Conservation (phyloP, 2,329 filamentous ascomycete species). For the Alternaria rosae region DNA sequence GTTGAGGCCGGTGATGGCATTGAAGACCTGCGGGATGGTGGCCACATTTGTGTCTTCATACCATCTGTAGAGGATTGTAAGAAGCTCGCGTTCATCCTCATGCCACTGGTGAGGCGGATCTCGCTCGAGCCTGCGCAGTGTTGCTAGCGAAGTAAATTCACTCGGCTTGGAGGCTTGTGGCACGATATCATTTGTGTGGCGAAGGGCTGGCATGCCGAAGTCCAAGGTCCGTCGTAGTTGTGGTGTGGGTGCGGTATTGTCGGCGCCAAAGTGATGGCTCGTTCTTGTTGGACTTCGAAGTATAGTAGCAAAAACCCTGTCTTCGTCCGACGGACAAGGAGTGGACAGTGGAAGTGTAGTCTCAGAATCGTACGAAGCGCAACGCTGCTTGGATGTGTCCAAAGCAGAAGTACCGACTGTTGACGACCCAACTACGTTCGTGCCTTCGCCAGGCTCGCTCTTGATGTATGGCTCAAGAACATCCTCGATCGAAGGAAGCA, state of each 20-base stretch:
- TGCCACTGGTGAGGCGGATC: conserved; percentile 5
- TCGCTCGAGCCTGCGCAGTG: not conserved
- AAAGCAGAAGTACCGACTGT: not conserved
- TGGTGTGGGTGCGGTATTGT: not conserved
- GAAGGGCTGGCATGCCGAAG: not conserved
- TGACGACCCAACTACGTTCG: not conserved
- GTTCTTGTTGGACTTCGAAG: not conserved
- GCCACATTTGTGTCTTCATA: not conserved
- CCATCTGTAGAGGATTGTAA: conserved; percentile 17
- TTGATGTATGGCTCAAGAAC: not conserved
- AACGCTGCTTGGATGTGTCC: not conserved
- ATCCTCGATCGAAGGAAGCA: not conserved
- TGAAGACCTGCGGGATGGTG: conserved; percentile 15
- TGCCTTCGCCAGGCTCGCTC: not conserved
- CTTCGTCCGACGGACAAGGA: not conserved
- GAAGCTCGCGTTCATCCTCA: conserved; percentile 9
- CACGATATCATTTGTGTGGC: not conserved
- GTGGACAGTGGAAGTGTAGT: not conserved
- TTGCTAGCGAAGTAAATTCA: not conserved
- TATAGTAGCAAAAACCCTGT: fast-evolving
- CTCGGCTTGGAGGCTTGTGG: not conserved
- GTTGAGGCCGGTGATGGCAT: conserved; percentile 5
- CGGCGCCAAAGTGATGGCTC: not conserved
- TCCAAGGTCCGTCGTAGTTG: not conserved
- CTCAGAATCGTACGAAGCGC: not conserved